Evolutionary conservation across 2,329 filamentous ascomycete species (phyloP), one percentile per base, ranked within the genome.

Genomic region (Cladosporium halotolerans): DNA sequence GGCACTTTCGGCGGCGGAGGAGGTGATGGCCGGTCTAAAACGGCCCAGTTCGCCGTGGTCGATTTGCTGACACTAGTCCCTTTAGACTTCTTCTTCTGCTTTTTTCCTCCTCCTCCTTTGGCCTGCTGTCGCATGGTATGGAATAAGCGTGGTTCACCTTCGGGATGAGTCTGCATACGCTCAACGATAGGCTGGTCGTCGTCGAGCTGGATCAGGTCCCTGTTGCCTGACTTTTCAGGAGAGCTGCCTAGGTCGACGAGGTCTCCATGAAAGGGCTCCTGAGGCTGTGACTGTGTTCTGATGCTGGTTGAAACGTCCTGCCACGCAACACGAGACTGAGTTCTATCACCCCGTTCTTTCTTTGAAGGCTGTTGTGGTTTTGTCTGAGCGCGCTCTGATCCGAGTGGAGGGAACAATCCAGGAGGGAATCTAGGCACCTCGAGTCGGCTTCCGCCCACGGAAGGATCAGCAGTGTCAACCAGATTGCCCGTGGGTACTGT

Each of bases 91-190:
- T 45, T 52, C 45, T 19, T 31, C 10, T 48, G 23, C n/a, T 19
- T 45, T 45, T 51, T 19, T 48, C 55, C 23, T 28, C 23, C 19
- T 23, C 19, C 23, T 4, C 23, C 23, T 50, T 48, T 41, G 18
- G 52, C 44, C n/a, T 48, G 44, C 32, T 54, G 44, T 28, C 34
- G 19, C 45, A 54, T 54, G 11, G 52, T 54, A 33, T 18, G 38
- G 13, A 18, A 14, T 9, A 39, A 34, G 11, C 31, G 34, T 14
- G 32, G 49, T 9, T 9, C 9, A 9, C 23, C 18, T 19, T 39
- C 34, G 9, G 13, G 5, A 14, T 41, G 23, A 33, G 42, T n/a
- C 14, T 23, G 14, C 13, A 41, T 11, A 32, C 43, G 50, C 36
- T 53, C 50, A 10, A 53, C 9, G 23, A 41, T 23, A 19, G 40